These are phyloP conservation scores for Trichoderma reesei DNA, from an alignment of 495 filamentous ascomycete species.

Conservation along the genomic window DNA sequence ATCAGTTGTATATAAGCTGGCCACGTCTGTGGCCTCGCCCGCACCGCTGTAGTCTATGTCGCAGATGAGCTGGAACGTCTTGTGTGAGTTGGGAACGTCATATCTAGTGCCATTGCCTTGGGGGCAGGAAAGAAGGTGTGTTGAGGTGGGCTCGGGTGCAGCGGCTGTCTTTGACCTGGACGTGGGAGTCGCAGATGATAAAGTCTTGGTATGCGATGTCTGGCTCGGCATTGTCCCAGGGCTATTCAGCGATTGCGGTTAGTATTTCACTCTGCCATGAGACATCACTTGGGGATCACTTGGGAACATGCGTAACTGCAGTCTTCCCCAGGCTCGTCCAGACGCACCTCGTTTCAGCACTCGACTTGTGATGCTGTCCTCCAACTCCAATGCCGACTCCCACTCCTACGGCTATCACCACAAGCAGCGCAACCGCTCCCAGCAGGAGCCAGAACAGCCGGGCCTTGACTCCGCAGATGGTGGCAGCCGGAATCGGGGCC, in stretches of 20 bases:
- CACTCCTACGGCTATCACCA: slow-evolving; percentile 29
- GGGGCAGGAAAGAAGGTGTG: slow-evolving; percentile 24
- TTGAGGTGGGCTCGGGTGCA: slow-evolving; percentile 14
- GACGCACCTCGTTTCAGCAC: slow-evolving; percentile 19
- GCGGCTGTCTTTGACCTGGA: slow-evolving; percentile 13
- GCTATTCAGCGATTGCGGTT: slow-evolving; percentile 3
- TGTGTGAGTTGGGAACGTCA: slow-evolving; percentile 30
- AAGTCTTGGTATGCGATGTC: not conserved
- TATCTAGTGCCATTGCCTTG: slow-evolving; percentile 36
- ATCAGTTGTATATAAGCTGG: slow-evolving; percentile 26
- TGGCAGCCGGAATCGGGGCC: slow-evolving; percentile 11
- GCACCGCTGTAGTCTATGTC: slow-evolving; percentile 33
- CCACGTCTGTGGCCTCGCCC: slow-evolving; percentile 28
- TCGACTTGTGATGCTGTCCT: slow-evolving; percentile 7
- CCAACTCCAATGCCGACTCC: slow-evolving; percentile 28
- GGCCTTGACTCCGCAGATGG: slow-evolving; percentile 20
- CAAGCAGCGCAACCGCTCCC: slow-evolving; percentile 18
- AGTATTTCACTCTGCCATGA: not conserved
- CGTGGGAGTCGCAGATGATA: not conserved
- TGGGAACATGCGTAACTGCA: not conserved
- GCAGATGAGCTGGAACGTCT: slow-evolving; percentile 34
- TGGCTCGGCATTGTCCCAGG: not conserved
- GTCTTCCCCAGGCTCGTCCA: not conserved
- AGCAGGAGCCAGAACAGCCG: slow-evolving; percentile 23
- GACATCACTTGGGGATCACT: not conserved